phyloP scores from a whole-genome alignment of 352 stramenopile species.

The Phytopythium cucurbitacearum region DNA sequence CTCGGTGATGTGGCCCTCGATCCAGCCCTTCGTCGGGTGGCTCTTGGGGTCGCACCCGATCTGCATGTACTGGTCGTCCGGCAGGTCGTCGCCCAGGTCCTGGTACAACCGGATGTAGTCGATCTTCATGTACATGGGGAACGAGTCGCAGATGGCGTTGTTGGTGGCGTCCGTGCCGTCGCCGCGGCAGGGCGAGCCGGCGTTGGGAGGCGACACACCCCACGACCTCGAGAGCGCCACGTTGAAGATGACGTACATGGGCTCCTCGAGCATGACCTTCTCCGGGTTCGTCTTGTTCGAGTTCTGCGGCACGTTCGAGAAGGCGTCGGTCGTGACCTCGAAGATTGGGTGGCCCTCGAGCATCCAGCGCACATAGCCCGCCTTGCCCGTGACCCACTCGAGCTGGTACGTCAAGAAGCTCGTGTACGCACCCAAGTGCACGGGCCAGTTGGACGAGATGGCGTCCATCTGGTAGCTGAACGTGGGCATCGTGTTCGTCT shows the following conservation, averaged over 20 bases:
- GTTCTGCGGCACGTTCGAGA: slow-evolving; percentile 52
- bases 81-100: slow-evolving; percentile 29
- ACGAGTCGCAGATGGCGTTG: slow-evolving; percentile 58
- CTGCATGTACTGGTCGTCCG: slow-evolving; percentile 45
- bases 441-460: slow-evolving; percentile 69
- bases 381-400: slow-evolving; percentile 64
- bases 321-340: slow-evolving; percentile 47
- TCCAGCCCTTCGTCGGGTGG: slow-evolving; percentile 64
- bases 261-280: slow-evolving; percentile 83
- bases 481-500: slow-evolving; percentile 50
- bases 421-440: slow-evolving; percentile 52
- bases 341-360: slow-evolving; percentile 52
- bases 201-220: slow-evolving; percentile 59
- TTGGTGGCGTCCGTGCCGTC: slow-evolving; percentile 31
- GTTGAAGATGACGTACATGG: slow-evolving; percentile 93
- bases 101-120: slow-evolving; percentile 74
- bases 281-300: slow-evolving; percentile 34
- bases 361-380: slow-evolving; percentile 71
- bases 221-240: slow-evolving; percentile 89
- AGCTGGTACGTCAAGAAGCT: slow-evolving; percentile 65
- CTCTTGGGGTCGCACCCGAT: slow-evolving; percentile 49
- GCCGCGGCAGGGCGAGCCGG: slow-evolving; percentile 39
- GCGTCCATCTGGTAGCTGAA: slow-evolving; percentile 82
- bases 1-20: slow-evolving; percentile 53
- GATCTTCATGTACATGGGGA: slow-evolving; percentile 75